Percentiles rank a stretch among this genome's conserved stretches.
These are phyloP conservation scores for Phlebiopsis gigantea DNA, from an alignment of 768 basidiomycete species.

Conservation along the genomic window DNA sequence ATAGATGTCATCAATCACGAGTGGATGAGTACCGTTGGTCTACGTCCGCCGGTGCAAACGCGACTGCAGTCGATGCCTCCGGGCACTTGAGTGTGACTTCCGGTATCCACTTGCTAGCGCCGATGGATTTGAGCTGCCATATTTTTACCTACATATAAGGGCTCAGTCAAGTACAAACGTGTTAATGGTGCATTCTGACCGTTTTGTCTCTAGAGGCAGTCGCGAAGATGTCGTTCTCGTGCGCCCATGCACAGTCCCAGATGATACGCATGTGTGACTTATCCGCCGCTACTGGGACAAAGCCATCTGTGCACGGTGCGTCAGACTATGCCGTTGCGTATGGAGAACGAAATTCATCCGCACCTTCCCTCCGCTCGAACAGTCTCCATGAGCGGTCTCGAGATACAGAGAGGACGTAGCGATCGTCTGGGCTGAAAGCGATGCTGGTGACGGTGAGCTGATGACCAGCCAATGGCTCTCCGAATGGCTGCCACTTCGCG, in stretches of 20 bases:
- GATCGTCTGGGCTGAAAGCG: conserved; percentile 84
- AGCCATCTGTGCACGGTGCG: conserved; percentile 36
- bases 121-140: conserved; percentile 47
- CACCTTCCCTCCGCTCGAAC: conserved; percentile 44
- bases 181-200: too few relatives aligned
- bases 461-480: conserved; percentile 77
- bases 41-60: conserved; percentile 41
- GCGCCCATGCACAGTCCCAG: conserved; percentile 91
- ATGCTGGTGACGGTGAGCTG: conserved; percentile 85
- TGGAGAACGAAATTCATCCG: conserved; percentile 8
- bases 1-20: too few relatives aligned
- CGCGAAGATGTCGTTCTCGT: conserved; percentile 73
- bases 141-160: conserved; percentile 64
- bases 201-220: conserved; percentile 96
- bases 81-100: conserved; percentile 59
- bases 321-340: not conserved
- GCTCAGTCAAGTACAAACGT: too few relatives aligned
- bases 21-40: conserved; percentile 34
- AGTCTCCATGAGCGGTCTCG: conserved; percentile 91
- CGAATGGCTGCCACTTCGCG: conserved; percentile 61
- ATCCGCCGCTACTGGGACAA: conserved; percentile 56
- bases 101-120: conserved; percentile 45
- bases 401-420: conserved; percentile 75
- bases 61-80: conserved; percentile 82
- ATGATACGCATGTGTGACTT: conserved; percentile 91